A percentile compares a stretch with the other conserved stretches of the same genome.
phyloP scores from a whole-genome alignment of 495 filamentous ascomycete species.

The Pyrenula massariospora region DNA sequence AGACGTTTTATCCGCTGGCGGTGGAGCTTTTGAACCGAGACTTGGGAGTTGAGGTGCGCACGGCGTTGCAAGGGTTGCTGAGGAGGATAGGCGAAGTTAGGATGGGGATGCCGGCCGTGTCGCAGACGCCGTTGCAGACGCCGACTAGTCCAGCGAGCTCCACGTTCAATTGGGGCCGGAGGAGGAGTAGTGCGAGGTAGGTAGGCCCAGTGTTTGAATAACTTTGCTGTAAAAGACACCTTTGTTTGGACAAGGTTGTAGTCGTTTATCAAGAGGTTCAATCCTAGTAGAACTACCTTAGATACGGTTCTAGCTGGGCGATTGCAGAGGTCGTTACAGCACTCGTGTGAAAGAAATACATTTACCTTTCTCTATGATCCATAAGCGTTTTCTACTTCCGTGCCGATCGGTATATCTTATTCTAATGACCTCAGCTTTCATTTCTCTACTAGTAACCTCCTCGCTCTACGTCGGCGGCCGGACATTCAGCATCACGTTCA shows the following conservation, averaged over 20 bases:
- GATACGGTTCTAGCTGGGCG: too few relatives aligned
- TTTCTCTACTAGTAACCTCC: too few relatives aligned
- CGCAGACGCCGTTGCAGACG: constrained; percentile 17
- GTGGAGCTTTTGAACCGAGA: constrained; percentile 80
- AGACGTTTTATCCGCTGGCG: constrained; percentile 72
- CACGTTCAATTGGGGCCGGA: neutral
- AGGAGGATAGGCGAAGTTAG: constrained; percentile 73
- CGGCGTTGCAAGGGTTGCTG: constrained; percentile 63
- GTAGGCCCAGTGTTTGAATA: neutral
- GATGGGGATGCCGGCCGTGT: constrained; percentile 44
- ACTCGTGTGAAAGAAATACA: too few relatives aligned
- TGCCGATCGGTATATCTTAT: too few relatives aligned
- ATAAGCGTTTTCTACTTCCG: too few relatives aligned
- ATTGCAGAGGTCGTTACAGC: too few relatives aligned
- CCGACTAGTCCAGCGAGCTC: constrained; percentile 35
- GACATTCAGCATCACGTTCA: too few relatives aligned
- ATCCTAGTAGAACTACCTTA: too few relatives aligned
- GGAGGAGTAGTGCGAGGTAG: neutral
- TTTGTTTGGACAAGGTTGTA: neutral
- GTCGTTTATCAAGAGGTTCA: too few relatives aligned
- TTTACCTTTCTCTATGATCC: too few relatives aligned
- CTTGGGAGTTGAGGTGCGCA: constrained; percentile 60
- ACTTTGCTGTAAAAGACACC: neutral
- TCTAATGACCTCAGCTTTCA: too few relatives aligned
- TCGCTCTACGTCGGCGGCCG: too few relatives aligned